phyloP scores from a whole-genome alignment of 495 filamentous ascomycete genomes.

The Penicillium samsonianum region DNA sequence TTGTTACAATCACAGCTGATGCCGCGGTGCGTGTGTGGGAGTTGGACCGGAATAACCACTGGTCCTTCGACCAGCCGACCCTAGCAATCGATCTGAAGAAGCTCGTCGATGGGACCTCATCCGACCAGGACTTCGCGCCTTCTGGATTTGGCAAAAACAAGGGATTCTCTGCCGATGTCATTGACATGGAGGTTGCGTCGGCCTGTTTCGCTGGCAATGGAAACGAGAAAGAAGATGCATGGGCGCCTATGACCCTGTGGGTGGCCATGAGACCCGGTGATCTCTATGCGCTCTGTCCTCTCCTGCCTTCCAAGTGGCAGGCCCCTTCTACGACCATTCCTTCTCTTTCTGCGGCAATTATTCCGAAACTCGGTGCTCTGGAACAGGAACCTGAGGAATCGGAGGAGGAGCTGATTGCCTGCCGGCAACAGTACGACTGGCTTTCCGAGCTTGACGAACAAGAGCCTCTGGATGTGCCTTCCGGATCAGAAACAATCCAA shows the following conservation, averaged over 20 bases:
- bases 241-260: slow-evolving; percentile 92
- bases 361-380: slow-evolving; percentile 61
- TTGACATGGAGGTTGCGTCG: slow-evolving; percentile 86
- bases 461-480: slow-evolving; percentile 52
- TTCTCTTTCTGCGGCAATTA: slow-evolving; percentile 71
- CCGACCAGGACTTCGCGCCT: slow-evolving; percentile 74
- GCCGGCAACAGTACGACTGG: slow-evolving; percentile 76
- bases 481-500: slow-evolving; percentile 32
- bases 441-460: slow-evolving; percentile 78
- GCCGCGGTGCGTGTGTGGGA: slow-evolving; percentile 88
- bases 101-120: slow-evolving; percentile 72
- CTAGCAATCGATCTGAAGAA: slow-evolving; percentile 80
- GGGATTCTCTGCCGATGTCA: slow-evolving; percentile 77
- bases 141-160: slow-evolving; percentile 69
- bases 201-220: slow-evolving; percentile 77
- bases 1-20: slow-evolving; percentile 84
- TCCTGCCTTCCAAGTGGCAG: slow-evolving; percentile 79
- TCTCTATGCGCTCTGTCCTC: slow-evolving; percentile 86
- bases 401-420: slow-evolving; percentile 49
- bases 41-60: slow-evolving; percentile 71
- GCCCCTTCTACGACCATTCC: slow-evolving; percentile 74
- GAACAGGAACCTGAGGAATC: slow-evolving; percentile 59
- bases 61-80: slow-evolving; percentile 80
- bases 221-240: slow-evolving; percentile 65
- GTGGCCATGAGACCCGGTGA: slow-evolving; percentile 85